Evolutionary conservation across 2,329 filamentous ascomycete species (phyloP).

Genomic region (Elsinoe batatas): DNA sequence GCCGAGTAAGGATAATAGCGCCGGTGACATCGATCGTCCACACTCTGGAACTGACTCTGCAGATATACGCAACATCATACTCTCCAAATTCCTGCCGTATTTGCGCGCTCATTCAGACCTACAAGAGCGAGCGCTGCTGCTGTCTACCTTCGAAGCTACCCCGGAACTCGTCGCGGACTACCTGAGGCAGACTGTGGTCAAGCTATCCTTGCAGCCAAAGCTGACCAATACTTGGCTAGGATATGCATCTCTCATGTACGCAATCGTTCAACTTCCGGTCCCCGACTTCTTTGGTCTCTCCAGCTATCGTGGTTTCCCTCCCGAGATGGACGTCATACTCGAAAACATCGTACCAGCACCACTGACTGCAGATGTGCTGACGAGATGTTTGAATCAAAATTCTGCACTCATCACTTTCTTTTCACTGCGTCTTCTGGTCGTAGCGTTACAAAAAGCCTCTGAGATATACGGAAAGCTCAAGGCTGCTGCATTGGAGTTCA

Average conservation of each 20-base stretch:
- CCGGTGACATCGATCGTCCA: slow-evolving; percentile 14
- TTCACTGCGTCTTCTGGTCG: slow-evolving; percentile 65
- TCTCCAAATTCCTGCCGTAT: slow-evolving; percentile 68
- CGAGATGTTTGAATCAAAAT: slow-evolving; percentile 67
- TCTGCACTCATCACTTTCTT: slow-evolving; percentile 77
- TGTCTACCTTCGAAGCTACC: slow-evolving; percentile 67
- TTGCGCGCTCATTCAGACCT: slow-evolving; percentile 75
- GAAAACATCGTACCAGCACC: slow-evolving; percentile 81
- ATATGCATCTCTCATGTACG: slow-evolving; percentile 81
- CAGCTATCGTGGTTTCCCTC: slow-evolving; percentile 57
- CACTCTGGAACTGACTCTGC: slow-evolving; percentile 32
- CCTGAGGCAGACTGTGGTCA: slow-evolving; percentile 58
- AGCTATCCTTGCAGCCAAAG: slow-evolving; percentile 73
- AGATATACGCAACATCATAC: slow-evolving; percentile 59
- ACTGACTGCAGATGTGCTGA: slow-evolving; percentile 67
- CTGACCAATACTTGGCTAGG: slow-evolving; percentile 90
- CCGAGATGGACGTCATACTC: slow-evolving; percentile 66
- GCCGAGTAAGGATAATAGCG: slow-evolving; percentile 45
- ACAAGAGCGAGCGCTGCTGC: slow-evolving; percentile 69
- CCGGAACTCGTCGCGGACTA: slow-evolving; percentile 86
- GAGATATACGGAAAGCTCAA: slow-evolving; percentile 52
- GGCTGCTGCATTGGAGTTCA: slow-evolving; percentile 34
- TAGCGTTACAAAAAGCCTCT: slow-evolving; percentile 69
- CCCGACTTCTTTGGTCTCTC: slow-evolving; percentile 62
- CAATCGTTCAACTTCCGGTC: slow-evolving; percentile 63